These are phyloP conservation scores for Candida pini DNA, from an alignment of 805 yeast species.

Conservation along the genomic window DNA sequence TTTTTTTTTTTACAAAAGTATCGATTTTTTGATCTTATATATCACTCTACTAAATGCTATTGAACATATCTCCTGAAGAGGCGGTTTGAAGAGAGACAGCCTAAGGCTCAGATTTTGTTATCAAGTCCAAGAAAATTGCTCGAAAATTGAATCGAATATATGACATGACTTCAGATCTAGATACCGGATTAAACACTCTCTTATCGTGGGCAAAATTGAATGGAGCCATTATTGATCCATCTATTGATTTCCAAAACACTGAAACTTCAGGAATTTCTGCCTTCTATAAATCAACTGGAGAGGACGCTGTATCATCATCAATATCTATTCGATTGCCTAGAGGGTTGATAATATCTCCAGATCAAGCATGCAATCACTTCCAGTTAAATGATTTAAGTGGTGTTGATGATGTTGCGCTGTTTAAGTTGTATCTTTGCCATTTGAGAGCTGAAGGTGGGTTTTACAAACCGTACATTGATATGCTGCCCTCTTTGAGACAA, in stretches of 20 bases:
- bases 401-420: slow-evolving; percentile 7
- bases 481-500: slow-evolving; percentile 38
- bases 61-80: no score
- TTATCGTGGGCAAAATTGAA: slow-evolving; percentile 31
- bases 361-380: slow-evolving; percentile 15
- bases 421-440: slow-evolving; percentile 18
- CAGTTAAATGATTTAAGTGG: not conserved
- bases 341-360: slow-evolving; percentile 19
- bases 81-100: no score
- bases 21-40: no score
- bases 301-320: no score
- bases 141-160: not conserved
- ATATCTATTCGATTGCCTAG: no score
- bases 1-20: no score
- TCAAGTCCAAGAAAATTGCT: not conserved
- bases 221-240: slow-evolving; percentile 34
- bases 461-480: slow-evolving; percentile 36
- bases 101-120: not conserved
- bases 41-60: no score
- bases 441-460: slow-evolving; percentile 2
- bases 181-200: slow-evolving; percentile 1
- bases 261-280: slow-evolving; percentile 32
- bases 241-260: slow-evolving; percentile 29
- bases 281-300: slow-evolving; percentile 6
- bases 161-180: not conserved